Conservation (phyloP, 768 basidiomycete genomes). For the Strobilomyces confusus region DNA sequence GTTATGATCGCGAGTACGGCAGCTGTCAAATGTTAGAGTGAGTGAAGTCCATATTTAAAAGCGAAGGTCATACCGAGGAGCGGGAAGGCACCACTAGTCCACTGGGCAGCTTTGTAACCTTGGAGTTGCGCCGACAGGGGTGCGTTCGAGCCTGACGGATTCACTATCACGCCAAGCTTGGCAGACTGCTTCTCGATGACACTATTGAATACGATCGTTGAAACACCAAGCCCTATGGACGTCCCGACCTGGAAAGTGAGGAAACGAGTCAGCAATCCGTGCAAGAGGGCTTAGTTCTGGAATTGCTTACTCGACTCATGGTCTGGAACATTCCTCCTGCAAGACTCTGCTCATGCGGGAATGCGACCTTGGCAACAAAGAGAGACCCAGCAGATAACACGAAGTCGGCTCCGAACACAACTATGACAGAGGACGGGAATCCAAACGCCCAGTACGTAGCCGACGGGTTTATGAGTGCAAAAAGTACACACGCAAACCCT, state of each 20-base stretch:
- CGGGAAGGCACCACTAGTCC: constrained; percentile 61
- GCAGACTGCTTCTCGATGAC: constrained; percentile 35
- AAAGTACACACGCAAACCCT: constrained; percentile 53
- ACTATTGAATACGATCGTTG: constrained; percentile 66
- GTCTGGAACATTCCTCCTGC: constrained; percentile 80
- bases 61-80: constrained; percentile 40
- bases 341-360: constrained; percentile 70
- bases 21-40: constrained; percentile 12
- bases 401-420: constrained; percentile 76
- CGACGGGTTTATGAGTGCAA: constrained; percentile 59
- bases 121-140: constrained; percentile 44
- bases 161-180: constrained; percentile 29
- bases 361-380: constrained; percentile 63
- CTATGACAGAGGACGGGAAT: constrained; percentile 61
- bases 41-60: not conserved
- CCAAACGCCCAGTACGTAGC: constrained; percentile 70
- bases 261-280: not conserved
- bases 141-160: constrained; percentile 27
- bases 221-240: constrained; percentile 64
- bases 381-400: constrained; percentile 69
- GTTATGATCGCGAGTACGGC: constrained; percentile 34
- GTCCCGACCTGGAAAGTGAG: constrained; percentile 54
- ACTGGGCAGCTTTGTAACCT: constrained; percentile 62
- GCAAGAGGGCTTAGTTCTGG: not conserved
- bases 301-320: constrained; percentile 55